These are phyloP conservation scores for Aspergillus sp. DNA, from an alignment of 2,329 filamentous ascomycete species.

Conservation along the genomic window DNA sequence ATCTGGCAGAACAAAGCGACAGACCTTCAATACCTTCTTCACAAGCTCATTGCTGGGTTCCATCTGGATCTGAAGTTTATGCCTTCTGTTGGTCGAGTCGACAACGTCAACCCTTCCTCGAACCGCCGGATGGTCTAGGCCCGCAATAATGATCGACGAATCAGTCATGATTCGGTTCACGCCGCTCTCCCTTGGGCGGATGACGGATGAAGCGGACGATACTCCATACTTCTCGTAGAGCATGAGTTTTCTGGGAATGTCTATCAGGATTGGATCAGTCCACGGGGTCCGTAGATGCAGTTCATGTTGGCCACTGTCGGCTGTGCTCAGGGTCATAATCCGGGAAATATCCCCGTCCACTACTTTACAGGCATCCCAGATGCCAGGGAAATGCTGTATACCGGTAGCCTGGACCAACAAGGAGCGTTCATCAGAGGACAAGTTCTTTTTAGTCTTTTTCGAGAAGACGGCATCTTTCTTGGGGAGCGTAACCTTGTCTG, in stretches of 20 bases:
- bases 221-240: conserved; percentile 61
- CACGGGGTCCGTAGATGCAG: conserved; percentile 74
- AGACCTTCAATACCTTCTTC: conserved; percentile 58
- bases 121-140: conserved; percentile 58
- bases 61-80: conserved; percentile 67
- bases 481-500: conserved; percentile 44
- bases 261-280: conserved; percentile 68
- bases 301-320: conserved; percentile 62
- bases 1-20: conserved; percentile 63
- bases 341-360: conserved; percentile 65
- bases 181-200: conserved; percentile 54
- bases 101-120: conserved; percentile 65
- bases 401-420: conserved; percentile 39
- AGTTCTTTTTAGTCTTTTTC: conserved; percentile 25
- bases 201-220: conserved; percentile 53
- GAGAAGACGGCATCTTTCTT: conserved; percentile 25
- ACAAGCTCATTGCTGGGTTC: conserved; percentile 65
- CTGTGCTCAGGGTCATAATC: conserved; percentile 68
- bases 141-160: conserved; percentile 44
- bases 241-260: conserved; percentile 58
- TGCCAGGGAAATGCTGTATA: conserved; percentile 62
- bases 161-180: conserved; percentile 46
- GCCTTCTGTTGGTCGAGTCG: conserved; percentile 60
- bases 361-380: conserved; percentile 71
- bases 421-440: conserved; percentile 21